Conservation (phyloP, 2,329 filamentous ascomycete species). For the Fusarium sp. region DNA sequence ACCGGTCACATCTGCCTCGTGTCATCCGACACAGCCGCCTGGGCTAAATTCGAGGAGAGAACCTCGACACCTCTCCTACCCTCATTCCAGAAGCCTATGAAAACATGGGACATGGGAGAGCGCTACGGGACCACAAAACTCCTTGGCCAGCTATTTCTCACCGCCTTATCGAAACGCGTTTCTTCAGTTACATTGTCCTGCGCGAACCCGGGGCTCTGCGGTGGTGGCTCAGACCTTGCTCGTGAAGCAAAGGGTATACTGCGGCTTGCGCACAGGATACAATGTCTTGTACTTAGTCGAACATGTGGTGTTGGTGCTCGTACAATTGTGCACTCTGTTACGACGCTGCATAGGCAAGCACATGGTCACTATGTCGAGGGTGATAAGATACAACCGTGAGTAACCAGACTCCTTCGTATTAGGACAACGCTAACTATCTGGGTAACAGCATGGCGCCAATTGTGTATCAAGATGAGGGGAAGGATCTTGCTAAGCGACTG, state of each 20-base stretch:
- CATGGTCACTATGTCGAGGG: neutral
- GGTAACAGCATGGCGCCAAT: neutral
- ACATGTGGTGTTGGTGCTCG: neutral
- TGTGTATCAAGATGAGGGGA: neutral
- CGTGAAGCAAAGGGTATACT: neutral
- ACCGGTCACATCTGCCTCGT: neutral
- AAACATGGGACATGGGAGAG: neutral
- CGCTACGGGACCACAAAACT: neutral
- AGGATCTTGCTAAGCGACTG: neutral
- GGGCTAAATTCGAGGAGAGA: neutral
- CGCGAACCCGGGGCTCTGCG: neutral
- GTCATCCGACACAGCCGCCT: neutral
- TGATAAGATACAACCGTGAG: neutral
- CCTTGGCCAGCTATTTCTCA: neutral
- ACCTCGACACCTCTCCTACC: neutral
- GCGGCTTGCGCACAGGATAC: neutral
- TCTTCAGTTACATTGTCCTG: neutral
- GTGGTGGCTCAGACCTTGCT: neutral
- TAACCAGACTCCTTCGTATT: accelerated
- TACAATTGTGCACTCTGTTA: neutral
- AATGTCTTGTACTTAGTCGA: neutral
- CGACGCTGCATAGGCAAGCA: neutral
- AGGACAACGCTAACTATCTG: accelerated
- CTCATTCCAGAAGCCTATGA: neutral
- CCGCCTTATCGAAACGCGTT: neutral